phyloP scores from a whole-genome alignment of 371 early-diverging fungal genomes.

The Blyttiomyces sp. region DNA sequence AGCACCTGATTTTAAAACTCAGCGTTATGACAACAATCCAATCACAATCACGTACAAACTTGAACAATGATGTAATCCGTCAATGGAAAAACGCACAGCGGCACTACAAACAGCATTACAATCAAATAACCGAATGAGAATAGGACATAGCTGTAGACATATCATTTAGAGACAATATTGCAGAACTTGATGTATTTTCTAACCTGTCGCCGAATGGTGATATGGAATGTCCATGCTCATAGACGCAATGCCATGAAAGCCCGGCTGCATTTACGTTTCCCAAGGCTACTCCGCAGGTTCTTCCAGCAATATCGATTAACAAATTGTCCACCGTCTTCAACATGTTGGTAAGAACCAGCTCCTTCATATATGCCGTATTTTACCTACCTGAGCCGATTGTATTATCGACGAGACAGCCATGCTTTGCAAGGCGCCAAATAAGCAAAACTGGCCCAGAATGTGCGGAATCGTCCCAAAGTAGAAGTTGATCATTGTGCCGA shows the following conservation, averaged over 20 bases:
- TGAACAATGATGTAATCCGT: conserved; percentile 21
- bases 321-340: conserved; percentile 42
- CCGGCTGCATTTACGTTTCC: not conserved
- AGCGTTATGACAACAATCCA: no score
- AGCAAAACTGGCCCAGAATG: conserved; percentile 21
- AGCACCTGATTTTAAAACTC: conserved; percentile 20
- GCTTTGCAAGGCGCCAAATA: conserved; percentile 26
- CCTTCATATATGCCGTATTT: not conserved
- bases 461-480: conserved; percentile 24
- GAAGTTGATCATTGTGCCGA: conserved; percentile 34
- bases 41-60: conserved; percentile 13
- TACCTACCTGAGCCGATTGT: conserved; percentile 21
- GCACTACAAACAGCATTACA: conserved; percentile 15
- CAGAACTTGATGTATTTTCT: not conserved
- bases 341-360: not conserved
- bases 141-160: conserved; percentile 19
- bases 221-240: conserved; percentile 5
- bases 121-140: conserved; percentile 29
- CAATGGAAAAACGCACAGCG: conserved; percentile 21
- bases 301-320: conserved; percentile 40
- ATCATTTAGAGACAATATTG: not conserved
- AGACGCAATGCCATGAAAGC: conserved; percentile 15
- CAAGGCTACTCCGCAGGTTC: conserved; percentile 41
- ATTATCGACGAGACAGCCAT: conserved; percentile 23
- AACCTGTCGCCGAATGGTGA: conserved; percentile 30